Evolutionary conservation across 257 asterid species (phyloP), one percentile per base, ranked within the genome.

Genomic region (Nicotiana obtusifolia): DNA sequence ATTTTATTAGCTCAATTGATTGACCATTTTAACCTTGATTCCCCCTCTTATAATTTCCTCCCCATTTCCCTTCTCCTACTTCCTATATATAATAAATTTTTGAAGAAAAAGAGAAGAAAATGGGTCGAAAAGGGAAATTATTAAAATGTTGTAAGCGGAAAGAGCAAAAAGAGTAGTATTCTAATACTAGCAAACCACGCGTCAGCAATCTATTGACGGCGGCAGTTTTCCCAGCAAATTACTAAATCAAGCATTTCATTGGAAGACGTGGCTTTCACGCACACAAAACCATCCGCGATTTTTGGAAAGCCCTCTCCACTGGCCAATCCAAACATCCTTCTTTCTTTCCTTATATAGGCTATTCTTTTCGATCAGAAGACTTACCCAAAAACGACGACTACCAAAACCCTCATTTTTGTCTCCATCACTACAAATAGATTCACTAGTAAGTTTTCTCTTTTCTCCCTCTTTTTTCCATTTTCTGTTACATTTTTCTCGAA

Each of bases 201-300:
- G 79, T 73, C 79, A 73, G 79, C 15, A 20, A 73, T 47, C 79
- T 73, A 73, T 73, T 73, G 60, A 73, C 16, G 37, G n/a, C 61
- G 1, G 3, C 22, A 44, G 37, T 44, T 64, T 64, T 64, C 3
- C 6, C 44, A 64, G 13, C 13, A 44, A 71, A 20, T 47, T 7
- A 22, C 11, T 4, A 44, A 24, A 73, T 15, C 22, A 47, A 47
- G 41, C 41, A 47, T 73, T 73, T 73, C 61, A 71, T 44, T 47
- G 61, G 78, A 13, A 22, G 61, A 47, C 78, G 78, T 73, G 60
- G 60, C 60, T n/a, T 2, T 22, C 2, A 1, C 0, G 2, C 17
- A 20, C 13, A 37, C 14, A 73, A 73, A 44, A 14, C 79, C 61
- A 73, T 10, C 15, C 22, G 61, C 37, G 20, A 61, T 73, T 47